Evolutionary conservation across 768 basidiomycete species (phyloP).

Genomic region (Amanita fuliginea): DNA sequence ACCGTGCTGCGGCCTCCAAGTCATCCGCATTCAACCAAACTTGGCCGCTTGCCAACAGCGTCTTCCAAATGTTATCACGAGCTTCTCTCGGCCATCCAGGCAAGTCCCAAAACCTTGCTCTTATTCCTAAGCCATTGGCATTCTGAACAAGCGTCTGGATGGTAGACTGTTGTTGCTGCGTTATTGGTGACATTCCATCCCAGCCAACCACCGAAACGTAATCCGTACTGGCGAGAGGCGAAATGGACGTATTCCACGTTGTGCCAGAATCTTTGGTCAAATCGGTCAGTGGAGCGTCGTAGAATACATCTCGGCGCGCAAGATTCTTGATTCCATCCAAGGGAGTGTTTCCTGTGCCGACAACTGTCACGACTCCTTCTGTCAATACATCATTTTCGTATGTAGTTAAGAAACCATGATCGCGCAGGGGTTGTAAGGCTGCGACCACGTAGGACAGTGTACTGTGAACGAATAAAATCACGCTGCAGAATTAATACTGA

Average conservation of each 20-base stretch:
- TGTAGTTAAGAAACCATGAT: slow-evolving; percentile 33
- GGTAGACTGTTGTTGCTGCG: slow-evolving; percentile 24
- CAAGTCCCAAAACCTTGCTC: slow-evolving; percentile 42
- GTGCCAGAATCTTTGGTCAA: slow-evolving; percentile 19
- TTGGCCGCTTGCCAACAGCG: slow-evolving; percentile 28
- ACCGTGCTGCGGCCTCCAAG: slow-evolving; percentile 27
- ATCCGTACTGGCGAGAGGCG: slow-evolving; percentile 42
- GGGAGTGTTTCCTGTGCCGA: slow-evolving; percentile 44
- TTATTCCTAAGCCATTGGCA: slow-evolving; percentile 32
- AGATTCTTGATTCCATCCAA: slow-evolving; percentile 32
- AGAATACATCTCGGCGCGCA: slow-evolving; percentile 37
- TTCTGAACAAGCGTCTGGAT: slow-evolving; percentile 29
- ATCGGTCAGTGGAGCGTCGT: slow-evolving; percentile 37
- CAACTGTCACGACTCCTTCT: slow-evolving; percentile 26
- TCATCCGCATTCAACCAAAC: slow-evolving; percentile 47
- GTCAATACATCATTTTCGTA: slow-evolving; percentile 28
- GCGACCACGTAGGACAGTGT: slow-evolving; percentile 32
- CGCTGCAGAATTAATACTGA: background rate
- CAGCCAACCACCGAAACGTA: slow-evolving; percentile 34
- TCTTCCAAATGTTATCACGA: slow-evolving; percentile 31
- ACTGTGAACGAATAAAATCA: slow-evolving; percentile 10
- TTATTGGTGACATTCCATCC: slow-evolving; percentile 33
- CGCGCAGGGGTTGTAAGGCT: slow-evolving; percentile 34
- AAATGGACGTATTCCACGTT: slow-evolving; percentile 28
- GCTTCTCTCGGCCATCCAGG: slow-evolving; percentile 37